Percentiles rank a stretch among this genome's conserved stretches.
Evolutionary conservation across 257 asterid genomes (phyloP).

Genomic region (Leptodermis oblonga): DNA sequence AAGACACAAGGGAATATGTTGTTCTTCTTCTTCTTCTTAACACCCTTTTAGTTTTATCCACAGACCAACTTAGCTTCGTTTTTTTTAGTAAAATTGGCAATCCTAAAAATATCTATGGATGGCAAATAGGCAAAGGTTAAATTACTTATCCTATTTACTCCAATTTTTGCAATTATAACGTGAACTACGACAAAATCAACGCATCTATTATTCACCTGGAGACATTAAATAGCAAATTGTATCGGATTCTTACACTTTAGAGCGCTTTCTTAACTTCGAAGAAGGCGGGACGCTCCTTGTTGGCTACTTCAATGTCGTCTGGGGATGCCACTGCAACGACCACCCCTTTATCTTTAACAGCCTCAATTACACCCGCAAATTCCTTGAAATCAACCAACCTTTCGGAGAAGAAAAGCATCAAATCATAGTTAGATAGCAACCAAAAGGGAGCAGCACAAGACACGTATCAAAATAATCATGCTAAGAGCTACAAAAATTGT

Average conservation of each 20-base stretch:
- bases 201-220: neutral
- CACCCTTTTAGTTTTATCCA: neutral
- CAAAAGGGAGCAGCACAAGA: neutral
- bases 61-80: neutral
- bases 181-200: neutral
- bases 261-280: constrained; percentile 84
- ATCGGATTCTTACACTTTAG: constrained; percentile 24
- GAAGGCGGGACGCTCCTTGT: constrained; percentile 55
- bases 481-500: neutral
- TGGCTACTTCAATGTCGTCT: constrained; percentile 80
- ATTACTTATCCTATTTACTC: no score
- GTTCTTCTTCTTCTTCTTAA: neutral
- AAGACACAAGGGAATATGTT: neutral
- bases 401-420: neutral
- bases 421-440: neutral
- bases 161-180: neutral
- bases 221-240: neutral
- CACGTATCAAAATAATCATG: neutral
- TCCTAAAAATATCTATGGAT: neutral
- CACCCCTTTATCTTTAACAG: constrained; percentile 75
- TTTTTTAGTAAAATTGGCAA: neutral
- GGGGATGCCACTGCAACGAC: constrained; percentile 91
- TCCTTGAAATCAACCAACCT: constrained; percentile 90
- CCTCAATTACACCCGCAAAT: constrained; percentile 66
- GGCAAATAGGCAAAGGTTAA: neutral